Base-by-base conservation (phyloP, 177 flowering plant species). In the Vitis hybrid region DNA sequence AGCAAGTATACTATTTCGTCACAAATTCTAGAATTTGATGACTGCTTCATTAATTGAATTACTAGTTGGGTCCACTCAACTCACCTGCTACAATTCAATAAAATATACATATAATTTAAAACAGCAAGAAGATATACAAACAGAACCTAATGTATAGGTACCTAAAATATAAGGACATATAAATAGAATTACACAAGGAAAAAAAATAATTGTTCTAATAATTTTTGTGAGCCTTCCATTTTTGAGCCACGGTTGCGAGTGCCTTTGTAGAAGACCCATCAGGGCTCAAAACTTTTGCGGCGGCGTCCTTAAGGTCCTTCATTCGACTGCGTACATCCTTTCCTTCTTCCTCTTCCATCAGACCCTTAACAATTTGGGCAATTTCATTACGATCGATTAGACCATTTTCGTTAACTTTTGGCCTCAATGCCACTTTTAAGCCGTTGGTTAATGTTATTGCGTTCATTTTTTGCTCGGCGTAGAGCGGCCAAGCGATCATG, bases 261-360 rank as follows among this genome's bases (percentile, higher is more conserved):
- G 83, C 74, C 48, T 67, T 69, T 0, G 80, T 71, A 2, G 88
- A 85, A 6, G 82, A 73, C 15, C 84, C 86, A 31, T 71, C 70
- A 14, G 74, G 73, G 51, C 79, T 51, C 1, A 81, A 51, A 10
- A 13, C 79, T 8, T 8, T 51, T 1, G 80, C 77, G 3, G 83
- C 82, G 0, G 82, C 72, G 2, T 77, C 83, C 53, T 79, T 84
- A 3, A 86, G 72, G 12, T 74, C 76, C 58, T 72, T 77, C 84
- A 84, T 81, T 11, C 73, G 60, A 45, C 57, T 33, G 1, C 86
- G 62, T 1, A 82, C 26, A 14, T 1, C 14, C 67, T 80, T 82
- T 18, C 87, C 89, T 53, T 84, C 83, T 65, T 86, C 88, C 0
- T 85, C 87, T 66, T 79, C 82, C 76, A 86, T 77, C n/a, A 86